Evolutionary conservation across 305 asterid genomes (phyloP).

Genomic region (Rubia peregrina): DNA sequence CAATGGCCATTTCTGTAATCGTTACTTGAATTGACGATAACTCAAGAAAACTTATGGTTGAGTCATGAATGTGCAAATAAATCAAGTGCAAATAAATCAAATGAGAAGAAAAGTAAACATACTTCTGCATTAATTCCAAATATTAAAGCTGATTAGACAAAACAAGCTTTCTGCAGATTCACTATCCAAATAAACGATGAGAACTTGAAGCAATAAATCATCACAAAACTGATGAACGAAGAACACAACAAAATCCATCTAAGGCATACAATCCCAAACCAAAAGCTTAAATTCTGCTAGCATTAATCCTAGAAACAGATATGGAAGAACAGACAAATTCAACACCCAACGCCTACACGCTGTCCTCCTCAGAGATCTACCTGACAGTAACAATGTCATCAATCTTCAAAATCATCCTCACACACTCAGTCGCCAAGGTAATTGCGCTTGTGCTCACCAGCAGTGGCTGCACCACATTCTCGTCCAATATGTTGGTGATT

Average conservation of each 20-base stretch:
- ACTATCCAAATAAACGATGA: neutral
- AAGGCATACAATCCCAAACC: slow-evolving; percentile 21
- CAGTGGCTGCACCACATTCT: slow-evolving; percentile 94
- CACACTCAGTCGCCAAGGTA: slow-evolving; percentile 84
- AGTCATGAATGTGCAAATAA: neutral
- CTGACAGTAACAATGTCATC: slow-evolving; percentile 96
- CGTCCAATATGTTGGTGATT: slow-evolving; percentile 92
- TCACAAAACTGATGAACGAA: slow-evolving; percentile 8
- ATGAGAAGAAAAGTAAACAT: neutral
- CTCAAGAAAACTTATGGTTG: neutral
- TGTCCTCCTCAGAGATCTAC: slow-evolving; percentile 32
- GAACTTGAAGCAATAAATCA: slow-evolving; percentile 4
- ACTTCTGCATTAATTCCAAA: neutral
- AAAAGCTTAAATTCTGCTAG: slow-evolving; percentile 18
- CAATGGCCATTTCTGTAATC: neutral
- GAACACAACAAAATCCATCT: slow-evolving; percentile 12
- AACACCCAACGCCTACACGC: slow-evolving; percentile 15
- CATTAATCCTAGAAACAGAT: slow-evolving; percentile 18
- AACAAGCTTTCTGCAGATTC: neutral
- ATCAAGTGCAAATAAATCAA: neutral
- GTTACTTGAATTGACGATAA: slow-evolving; percentile 2
- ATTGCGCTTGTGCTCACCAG: slow-evolving; percentile 96
- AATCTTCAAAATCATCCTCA: slow-evolving; percentile 96
- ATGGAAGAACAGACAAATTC: slow-evolving; percentile 22
- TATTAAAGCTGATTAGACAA: neutral